phyloP scores from a whole-genome alignment of 148 eudicot genomes.

The Fagopyrum homotropicum region DNA sequence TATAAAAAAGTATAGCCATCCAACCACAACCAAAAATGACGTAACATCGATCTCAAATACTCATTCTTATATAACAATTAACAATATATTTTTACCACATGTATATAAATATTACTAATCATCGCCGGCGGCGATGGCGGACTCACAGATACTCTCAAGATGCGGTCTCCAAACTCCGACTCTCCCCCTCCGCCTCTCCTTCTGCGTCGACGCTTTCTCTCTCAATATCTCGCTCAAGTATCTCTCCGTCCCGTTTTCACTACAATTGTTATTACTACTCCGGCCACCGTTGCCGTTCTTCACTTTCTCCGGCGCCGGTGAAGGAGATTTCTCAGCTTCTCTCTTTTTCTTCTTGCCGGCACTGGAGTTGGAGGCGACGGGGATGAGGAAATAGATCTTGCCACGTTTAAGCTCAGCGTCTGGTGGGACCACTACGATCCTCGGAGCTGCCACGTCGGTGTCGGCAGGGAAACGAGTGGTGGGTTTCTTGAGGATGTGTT shows the following conservation, averaged over 20 bases:
- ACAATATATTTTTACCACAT: background rate
- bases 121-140: slow-evolving; percentile 24
- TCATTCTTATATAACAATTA: background rate
- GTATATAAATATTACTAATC: background rate
- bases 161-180: slow-evolving; percentile 76
- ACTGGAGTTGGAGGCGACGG: slow-evolving; percentile 16
- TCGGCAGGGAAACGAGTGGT: slow-evolving; percentile 27
- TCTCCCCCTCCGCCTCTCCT: slow-evolving; percentile 63
- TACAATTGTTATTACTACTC: slow-evolving; percentile 5
- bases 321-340: background rate
- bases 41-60: background rate
- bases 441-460: slow-evolving; percentile 14
- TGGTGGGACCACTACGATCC: slow-evolving; percentile 58
- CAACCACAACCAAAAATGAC: background rate
- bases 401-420: slow-evolving; percentile 76
- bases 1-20: slow-evolving; percentile 5
- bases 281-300: background rate
- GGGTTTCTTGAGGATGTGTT: slow-evolving; percentile 64
- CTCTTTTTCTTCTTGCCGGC: slow-evolving; percentile 23
- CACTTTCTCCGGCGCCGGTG: background rate
- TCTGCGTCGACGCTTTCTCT: slow-evolving; percentile 54
- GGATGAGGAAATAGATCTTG: slow-evolving; percentile 64
- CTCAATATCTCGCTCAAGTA: slow-evolving; percentile 70
- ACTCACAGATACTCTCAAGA: slow-evolving; percentile 57
- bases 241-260: slow-evolving; percentile 27